Percentiles rank a stretch among this genome's conserved stretches.
phyloP scores from a whole-genome alignment of 768 basidiomycete species.

The Omphalotus guepiniiformis region DNA sequence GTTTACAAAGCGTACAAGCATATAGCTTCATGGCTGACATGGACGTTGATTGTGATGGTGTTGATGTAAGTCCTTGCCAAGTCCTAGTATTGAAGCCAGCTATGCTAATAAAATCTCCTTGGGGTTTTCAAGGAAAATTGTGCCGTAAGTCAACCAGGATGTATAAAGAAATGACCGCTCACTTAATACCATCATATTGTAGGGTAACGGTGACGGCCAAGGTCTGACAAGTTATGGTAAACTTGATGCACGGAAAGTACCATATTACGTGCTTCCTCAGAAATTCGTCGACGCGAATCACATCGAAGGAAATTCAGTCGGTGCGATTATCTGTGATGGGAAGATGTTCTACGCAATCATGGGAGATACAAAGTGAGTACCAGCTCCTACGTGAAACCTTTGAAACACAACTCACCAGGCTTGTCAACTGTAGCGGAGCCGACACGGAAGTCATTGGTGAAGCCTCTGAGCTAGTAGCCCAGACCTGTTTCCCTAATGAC shows the following conservation, averaged over 20 bases:
- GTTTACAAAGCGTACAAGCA: conserved; percentile 13
- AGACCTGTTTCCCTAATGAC: conserved; percentile 21
- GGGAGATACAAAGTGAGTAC: conserved; percentile 20
- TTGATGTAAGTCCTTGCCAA: conserved; percentile 16
- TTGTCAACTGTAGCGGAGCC: conserved; percentile 19
- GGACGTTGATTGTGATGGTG: conserved; percentile 24
- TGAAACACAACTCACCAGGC: too few species aligned
- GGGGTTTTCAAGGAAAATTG: too few species aligned
- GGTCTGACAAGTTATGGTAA: conserved; percentile 19
- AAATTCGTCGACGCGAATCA: conserved; percentile 13
- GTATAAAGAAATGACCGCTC: too few species aligned
- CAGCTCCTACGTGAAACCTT: too few species aligned
- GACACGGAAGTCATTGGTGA: conserved; percentile 22
- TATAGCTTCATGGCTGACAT: conserved; percentile 22
- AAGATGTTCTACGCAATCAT: conserved; percentile 26
- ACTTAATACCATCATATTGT: too few species aligned
- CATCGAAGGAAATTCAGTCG: conserved; percentile 18
- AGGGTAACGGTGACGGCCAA: conserved; percentile 21
- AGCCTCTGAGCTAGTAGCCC: conserved; percentile 20
- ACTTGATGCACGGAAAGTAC: conserved; percentile 20
- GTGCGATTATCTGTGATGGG: conserved; percentile 20
- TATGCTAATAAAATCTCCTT: too few species aligned
- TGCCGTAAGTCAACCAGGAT: too few species aligned
- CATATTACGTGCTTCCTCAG: conserved; percentile 21
- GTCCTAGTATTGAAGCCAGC: too few species aligned